These are phyloP conservation scores for Euclidium syriacum DNA, from an alignment of 345 rosid species.

Conservation along the genomic window DNA sequence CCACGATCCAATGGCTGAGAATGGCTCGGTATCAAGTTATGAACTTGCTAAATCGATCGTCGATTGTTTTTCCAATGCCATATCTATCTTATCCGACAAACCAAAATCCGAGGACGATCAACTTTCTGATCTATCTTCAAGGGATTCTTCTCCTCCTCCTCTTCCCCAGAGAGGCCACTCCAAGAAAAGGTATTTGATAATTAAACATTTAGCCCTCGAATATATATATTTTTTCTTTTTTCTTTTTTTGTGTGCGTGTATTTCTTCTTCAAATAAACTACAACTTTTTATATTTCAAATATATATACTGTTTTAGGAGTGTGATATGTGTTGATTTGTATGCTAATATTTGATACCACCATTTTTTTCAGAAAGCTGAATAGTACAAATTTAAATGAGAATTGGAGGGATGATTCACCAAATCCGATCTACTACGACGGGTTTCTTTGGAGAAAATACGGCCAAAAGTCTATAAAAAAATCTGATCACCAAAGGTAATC, in stretches of 20 bases:
- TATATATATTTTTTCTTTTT: not conserved
- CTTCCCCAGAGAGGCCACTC: not conserved
- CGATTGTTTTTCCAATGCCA: slow-evolving; percentile 14
- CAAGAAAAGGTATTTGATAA: slow-evolving; percentile 21
- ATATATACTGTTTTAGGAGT: not conserved
- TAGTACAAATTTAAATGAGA: not conserved
- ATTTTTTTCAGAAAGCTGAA: slow-evolving; percentile 16
- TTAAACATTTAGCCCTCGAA: not conserved
- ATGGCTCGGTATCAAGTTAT: slow-evolving; percentile 8
- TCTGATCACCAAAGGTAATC: slow-evolving; percentile 16
- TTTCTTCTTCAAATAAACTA: not conserved
- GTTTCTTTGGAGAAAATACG: slow-evolving; percentile 30
- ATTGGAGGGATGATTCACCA: slow-evolving; percentile 30
- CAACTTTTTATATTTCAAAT: not conserved
- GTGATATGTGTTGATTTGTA: not conserved
- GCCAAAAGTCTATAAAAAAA: slow-evolving; percentile 19
- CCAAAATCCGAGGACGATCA: not conserved
- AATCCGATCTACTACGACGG: slow-evolving; percentile 23
- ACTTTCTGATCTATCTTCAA: slow-evolving; percentile 7
- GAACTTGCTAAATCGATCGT: slow-evolving; percentile 22
- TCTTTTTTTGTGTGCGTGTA: too few relatives aligned
- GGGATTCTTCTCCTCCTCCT: not conserved
- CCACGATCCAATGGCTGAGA: slow-evolving; percentile 11
- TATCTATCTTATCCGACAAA: slow-evolving; percentile 5
- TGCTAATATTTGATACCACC: not conserved